Conservation (phyloP, 257 asterid genomes). For the Solanum peruvianum region DNA sequence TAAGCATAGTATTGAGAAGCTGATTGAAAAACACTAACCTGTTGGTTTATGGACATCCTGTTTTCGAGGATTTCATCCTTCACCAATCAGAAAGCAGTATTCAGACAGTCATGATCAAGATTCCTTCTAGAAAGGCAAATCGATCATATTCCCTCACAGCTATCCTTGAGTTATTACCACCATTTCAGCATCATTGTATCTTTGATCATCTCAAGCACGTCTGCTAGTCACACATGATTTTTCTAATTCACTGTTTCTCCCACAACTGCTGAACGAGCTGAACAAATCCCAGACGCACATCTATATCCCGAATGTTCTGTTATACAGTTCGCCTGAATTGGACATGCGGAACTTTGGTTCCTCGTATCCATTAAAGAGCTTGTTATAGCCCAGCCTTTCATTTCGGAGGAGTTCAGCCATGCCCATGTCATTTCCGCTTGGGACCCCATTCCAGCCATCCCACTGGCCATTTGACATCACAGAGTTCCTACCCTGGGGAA, state of each 20-base stretch:
- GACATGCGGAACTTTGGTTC: slow-evolving; percentile 64
- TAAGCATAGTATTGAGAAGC: not conserved
- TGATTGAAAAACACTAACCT: slow-evolving; percentile 16
- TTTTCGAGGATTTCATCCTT: slow-evolving; percentile 47
- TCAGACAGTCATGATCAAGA: slow-evolving; percentile 9
- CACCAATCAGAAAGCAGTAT: slow-evolving; percentile 55
- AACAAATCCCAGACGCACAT: slow-evolving; percentile 1
- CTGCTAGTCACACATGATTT: slow-evolving; percentile 12
- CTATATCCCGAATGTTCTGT: slow-evolving; percentile 69
- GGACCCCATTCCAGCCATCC: slow-evolving; percentile 75
- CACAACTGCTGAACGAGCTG: slow-evolving; percentile 1
- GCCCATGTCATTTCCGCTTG: slow-evolving; percentile 46
- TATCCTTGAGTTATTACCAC: not conserved
- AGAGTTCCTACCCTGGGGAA: slow-evolving; percentile 53
- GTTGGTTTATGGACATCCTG: slow-evolving; percentile 44
- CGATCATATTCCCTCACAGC: not conserved
- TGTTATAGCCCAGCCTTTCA: slow-evolving; percentile 53
- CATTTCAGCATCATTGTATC: not conserved
- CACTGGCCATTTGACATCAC: slow-evolving; percentile 67
- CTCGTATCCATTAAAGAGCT: slow-evolving; percentile 56
- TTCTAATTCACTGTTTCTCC: slow-evolving; percentile 10
- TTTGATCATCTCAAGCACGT: slow-evolving; percentile 1
- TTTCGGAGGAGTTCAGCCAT: slow-evolving; percentile 60
- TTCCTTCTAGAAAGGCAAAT: not conserved
- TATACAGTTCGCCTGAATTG: slow-evolving; percentile 59